Percentiles rank a stretch among this genome's conserved stretches.
Conservation (phyloP, 2,329 filamentous ascomycete genomes). For the Aphanocladium album region DNA sequence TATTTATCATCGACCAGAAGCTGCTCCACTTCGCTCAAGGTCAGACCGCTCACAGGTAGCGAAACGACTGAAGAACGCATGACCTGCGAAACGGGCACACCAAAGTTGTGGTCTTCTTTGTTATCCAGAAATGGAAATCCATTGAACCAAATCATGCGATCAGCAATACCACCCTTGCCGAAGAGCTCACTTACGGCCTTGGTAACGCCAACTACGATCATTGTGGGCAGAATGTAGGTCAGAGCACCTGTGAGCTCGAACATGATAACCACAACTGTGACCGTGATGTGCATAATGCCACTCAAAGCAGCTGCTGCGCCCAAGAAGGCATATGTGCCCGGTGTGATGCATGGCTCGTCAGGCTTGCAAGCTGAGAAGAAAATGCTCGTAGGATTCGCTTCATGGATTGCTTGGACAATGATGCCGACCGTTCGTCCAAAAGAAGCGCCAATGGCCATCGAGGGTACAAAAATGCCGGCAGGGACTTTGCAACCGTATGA, state of each 20-base stretch:
- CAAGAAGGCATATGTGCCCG: slow-evolving; percentile 93
- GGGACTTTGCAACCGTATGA: slow-evolving; percentile 98
- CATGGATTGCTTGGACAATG: slow-evolving; percentile 82
- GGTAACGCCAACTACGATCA: slow-evolving; percentile 97
- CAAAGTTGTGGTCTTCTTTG: slow-evolving; percentile 96
- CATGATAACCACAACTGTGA: slow-evolving; percentile 98
- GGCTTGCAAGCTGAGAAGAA: slow-evolving; percentile 89
- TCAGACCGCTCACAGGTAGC: slow-evolving; percentile 69
- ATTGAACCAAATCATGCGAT: slow-evolving; percentile 98
- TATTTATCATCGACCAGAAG: slow-evolving; percentile 74
- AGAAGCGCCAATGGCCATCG: slow-evolving; percentile 92
- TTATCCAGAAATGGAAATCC: slow-evolving; percentile 95
- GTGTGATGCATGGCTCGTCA: slow-evolving; percentile 92
- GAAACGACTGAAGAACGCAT: slow-evolving; percentile 77
- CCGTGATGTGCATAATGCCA: slow-evolving; percentile 97
- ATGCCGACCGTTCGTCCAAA: slow-evolving; percentile 95
- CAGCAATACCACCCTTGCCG: slow-evolving; percentile 93
- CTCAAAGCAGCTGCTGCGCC: slow-evolving; percentile 87
- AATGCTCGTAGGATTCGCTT: slow-evolving; percentile 71
- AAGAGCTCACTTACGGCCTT: slow-evolving; percentile 89
- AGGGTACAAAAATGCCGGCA: slow-evolving; percentile 95
- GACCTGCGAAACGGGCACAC: slow-evolving; percentile 83
- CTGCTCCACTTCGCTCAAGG: slow-evolving; percentile 69
- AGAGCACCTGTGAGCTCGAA: slow-evolving; percentile 96
- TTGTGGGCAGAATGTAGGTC: slow-evolving; percentile 94